Conservation (phyloP, 129 eudicot genomes). For the Flaveria trinervia region DNA sequence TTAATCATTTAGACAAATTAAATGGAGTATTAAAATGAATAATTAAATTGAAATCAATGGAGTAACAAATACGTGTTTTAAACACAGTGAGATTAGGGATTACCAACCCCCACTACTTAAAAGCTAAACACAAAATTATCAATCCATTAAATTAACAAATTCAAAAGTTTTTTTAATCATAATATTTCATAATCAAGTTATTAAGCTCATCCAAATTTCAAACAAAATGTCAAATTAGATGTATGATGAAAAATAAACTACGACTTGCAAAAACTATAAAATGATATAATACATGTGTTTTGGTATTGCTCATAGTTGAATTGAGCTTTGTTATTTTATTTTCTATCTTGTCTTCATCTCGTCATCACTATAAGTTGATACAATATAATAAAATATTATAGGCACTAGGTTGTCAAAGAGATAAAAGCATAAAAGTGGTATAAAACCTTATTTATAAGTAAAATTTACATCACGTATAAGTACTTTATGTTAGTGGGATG, state of each 20-base stretch:
- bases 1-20: neutral
- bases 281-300: neutral
- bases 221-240: too few relatives aligned
- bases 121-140: neutral
- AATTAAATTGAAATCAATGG: neutral
- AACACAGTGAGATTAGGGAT: neutral
- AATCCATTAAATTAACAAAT: neutral
- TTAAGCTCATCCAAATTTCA: too few relatives aligned
- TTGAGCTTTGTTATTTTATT: neutral
- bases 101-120: slow-evolving; percentile 5
- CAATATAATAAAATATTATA: neutral
- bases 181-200: too few relatives aligned
- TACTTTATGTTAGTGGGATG: slow-evolving; percentile 6
- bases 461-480: neutral
- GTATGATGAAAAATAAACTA: too few relatives aligned
- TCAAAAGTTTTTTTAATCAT: too few relatives aligned
- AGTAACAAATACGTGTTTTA: neutral
- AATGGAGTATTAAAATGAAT: neutral
- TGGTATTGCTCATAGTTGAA: neutral
- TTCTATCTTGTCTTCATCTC: neutral
- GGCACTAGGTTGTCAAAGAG: neutral
- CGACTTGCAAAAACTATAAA: too few relatives aligned
- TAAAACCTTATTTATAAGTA: too few relatives aligned
- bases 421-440: too few relatives aligned
- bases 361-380: neutral